phyloP scores from a whole-genome alignment of 2,329 filamentous ascomycete genomes.

The Phialophora macrospora region DNA sequence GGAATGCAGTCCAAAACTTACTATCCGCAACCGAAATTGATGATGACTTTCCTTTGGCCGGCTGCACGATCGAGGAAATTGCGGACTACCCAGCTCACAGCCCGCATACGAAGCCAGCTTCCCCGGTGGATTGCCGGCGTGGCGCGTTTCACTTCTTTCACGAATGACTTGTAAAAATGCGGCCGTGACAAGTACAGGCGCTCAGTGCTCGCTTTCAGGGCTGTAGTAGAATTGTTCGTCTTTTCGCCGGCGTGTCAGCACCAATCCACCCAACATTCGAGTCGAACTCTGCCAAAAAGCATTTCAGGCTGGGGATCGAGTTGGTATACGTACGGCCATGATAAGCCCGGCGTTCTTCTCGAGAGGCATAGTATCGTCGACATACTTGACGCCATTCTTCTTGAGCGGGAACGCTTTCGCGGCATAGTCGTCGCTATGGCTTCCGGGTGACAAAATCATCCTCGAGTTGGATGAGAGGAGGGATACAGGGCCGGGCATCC shows the following conservation, averaged over 20 bases:
- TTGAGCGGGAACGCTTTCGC: neutral
- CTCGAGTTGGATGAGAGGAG: neutral
- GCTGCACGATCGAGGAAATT: slow-evolving; percentile 67
- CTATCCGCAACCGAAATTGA: slow-evolving; percentile 39
- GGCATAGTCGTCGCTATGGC: neutral
- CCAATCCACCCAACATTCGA: neutral
- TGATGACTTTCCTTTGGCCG: slow-evolving; percentile 40
- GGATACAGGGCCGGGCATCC: neutral
- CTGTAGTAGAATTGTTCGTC: slow-evolving; percentile 90
- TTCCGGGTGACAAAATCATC: neutral
- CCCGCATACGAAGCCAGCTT: slow-evolving; percentile 83
- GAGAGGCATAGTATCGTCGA: slow-evolving; percentile 17
- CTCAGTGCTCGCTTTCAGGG: slow-evolving; percentile 91
- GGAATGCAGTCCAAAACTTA: slow-evolving; percentile 27
- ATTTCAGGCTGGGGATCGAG: neutral
- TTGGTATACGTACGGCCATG: slow-evolving; percentile 20
- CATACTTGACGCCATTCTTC: neutral
- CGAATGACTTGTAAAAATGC: slow-evolving; percentile 87
- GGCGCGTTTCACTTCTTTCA: slow-evolving; percentile 78
- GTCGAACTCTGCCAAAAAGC: neutral
- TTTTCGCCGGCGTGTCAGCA: slow-evolving; percentile 42
- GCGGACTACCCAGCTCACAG: slow-evolving; percentile 77
- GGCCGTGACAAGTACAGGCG: slow-evolving; percentile 79
- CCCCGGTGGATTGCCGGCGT: slow-evolving; percentile 87
- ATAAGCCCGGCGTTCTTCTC: slow-evolving; percentile 24